Base-by-base conservation (phyloP, 2,329 filamentous ascomycete genomes). In the Sclerotinia spermophila region DNA sequence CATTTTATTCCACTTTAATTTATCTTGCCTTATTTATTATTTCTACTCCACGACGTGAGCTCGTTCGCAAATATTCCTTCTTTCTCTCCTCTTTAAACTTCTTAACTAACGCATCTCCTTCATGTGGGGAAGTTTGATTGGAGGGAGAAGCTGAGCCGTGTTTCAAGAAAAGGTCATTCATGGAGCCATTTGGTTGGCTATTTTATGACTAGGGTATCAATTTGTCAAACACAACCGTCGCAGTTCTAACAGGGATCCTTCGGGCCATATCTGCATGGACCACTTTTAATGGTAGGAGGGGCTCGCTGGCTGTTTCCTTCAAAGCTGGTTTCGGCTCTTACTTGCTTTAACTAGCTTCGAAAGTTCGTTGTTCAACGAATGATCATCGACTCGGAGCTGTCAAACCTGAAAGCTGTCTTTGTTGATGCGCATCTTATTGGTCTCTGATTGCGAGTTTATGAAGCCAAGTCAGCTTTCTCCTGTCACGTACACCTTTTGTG, bases 101-200 rank as follows among this genome's bases (percentile, higher is more conserved):
- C 21, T 35, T 21, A 5, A 30, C 40, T 24, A 59, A 40, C 59
- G 59, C 69, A 58, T 68, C 44, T 59, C 38, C 51, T 55, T 55
- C 40, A 65, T 65, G 38, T 65, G 59, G 56, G 53, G 53, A 64
- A 42, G 67, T 72, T 69, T 74, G 70, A 74, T 75, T 74, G 72
- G 73, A 74, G 58, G 59, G 67, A 56, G 58, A 35, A 55, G 66
- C 69, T 69, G 67, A 72, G 71, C 68, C 71, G 71, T 69, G 73
- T 74, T 75, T 74, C 72, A 74, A 69, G 68, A 35, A 48, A 48
- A 59, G 70, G 68, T 65, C 60, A 65, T 65, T 64, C 58, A 65
- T 65, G 48, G 38, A 69, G 48, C 38, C 17, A 51, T 65, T 67
- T 66, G 68, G 55, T 70, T 70, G 68, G 68, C 21, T 59, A n/a